phyloP scores from a whole-genome alignment of 352 stramenopile genomes.

The Pythium myriotylum region DNA sequence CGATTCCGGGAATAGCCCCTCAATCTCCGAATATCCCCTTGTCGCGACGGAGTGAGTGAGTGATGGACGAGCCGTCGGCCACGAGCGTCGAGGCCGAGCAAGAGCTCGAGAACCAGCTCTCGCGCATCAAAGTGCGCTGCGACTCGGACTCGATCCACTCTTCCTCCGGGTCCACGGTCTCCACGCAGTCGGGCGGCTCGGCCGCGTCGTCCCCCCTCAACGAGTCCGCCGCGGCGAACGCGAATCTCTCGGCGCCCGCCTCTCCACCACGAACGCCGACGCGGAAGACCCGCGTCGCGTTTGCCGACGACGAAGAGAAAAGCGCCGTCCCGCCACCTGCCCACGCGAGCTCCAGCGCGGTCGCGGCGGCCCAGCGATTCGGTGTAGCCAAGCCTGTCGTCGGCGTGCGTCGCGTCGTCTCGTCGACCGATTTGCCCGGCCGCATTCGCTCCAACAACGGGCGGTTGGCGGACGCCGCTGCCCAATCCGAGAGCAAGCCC shows the following conservation, averaged over 20 bases:
- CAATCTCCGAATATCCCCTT: too few species aligned
- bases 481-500: slow-evolving; percentile 20
- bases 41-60: slow-evolving; percentile 8
- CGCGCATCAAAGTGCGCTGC: slow-evolving; percentile 33
- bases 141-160: slow-evolving; percentile 34
- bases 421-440: slow-evolving; percentile 16
- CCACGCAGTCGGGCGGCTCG: slow-evolving; percentile 26
- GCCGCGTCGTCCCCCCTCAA: slow-evolving; percentile 33
- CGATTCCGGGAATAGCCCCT: not conserved
- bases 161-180: slow-evolving; percentile 27
- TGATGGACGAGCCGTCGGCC: not conserved
- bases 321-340: not conserved
- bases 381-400: slow-evolving; percentile 17
- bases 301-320: slow-evolving; percentile 10
- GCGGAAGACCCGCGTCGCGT: not conserved
- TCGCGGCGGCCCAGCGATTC: slow-evolving; percentile 23
- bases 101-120: slow-evolving; percentile 24
- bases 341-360: not conserved
- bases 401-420: slow-evolving; percentile 22
- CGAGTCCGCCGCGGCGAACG: slow-evolving; percentile 9
- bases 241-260: slow-evolving; percentile 8
- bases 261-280: slow-evolving; percentile 20
- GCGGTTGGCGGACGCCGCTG: not conserved
- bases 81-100: slow-evolving; percentile 19
- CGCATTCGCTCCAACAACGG: slow-evolving; percentile 9